These are phyloP conservation scores for Russula sp. DNA, from an alignment of 768 basidiomycete species.

Conservation along the genomic window DNA sequence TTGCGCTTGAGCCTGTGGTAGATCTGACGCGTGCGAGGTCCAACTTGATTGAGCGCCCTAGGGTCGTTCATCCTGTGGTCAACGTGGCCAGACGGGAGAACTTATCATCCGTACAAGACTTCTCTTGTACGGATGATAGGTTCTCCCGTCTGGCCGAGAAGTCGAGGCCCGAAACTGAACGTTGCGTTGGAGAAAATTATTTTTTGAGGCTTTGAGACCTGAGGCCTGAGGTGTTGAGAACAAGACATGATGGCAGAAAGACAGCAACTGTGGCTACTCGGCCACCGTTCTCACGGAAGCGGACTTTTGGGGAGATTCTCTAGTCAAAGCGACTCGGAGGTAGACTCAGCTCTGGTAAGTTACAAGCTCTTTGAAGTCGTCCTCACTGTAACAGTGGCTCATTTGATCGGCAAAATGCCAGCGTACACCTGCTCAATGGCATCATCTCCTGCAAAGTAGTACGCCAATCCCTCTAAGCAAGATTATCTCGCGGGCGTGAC, in stretches of 20 bases:
- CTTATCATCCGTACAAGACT: not conserved
- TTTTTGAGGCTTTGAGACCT: too few species aligned
- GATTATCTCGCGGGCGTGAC: not conserved
- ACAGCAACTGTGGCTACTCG: too few species aligned
- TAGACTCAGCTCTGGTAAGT: too few species aligned
- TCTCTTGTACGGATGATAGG: too few species aligned
- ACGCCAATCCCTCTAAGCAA: not conserved
- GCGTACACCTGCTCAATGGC: not conserved
- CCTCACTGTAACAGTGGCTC: too few species aligned
- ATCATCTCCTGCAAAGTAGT: not conserved
- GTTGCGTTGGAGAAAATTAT: not conserved
- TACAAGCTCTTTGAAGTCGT: too few species aligned
- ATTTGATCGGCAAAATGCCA: not conserved
- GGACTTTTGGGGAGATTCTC: too few species aligned
- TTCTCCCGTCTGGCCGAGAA: too few species aligned
- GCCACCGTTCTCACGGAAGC: too few species aligned
- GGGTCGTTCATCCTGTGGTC: not conserved
- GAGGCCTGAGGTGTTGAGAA: not conserved
- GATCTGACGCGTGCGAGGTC: not conserved
- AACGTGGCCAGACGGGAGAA: not conserved
- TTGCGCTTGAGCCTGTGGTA: not conserved
- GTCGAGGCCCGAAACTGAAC: slow-evolving; percentile 3
- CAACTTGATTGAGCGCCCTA: not conserved
- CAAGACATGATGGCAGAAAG: too few species aligned
- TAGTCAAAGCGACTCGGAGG: too few species aligned